These are phyloP conservation scores for Handroanthus guayacan DNA, from an alignment of 257 asterid species.

Conservation along the genomic window DNA sequence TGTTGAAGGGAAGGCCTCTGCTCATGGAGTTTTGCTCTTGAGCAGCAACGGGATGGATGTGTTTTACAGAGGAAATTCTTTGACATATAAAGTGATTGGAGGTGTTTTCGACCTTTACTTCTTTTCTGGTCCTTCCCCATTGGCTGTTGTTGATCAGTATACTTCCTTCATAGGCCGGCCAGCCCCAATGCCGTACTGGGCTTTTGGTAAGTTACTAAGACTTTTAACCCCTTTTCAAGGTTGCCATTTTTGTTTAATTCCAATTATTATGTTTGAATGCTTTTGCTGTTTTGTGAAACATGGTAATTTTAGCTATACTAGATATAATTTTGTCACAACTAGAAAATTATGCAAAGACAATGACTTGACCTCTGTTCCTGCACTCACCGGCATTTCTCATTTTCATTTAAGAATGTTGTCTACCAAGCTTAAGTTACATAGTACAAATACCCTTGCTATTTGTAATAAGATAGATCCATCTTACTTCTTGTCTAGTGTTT, in stretches of 20 bases:
- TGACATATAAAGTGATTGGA: conserved; percentile 85
- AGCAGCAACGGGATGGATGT: conserved; percentile 93
- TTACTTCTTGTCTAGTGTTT: too few species aligned
- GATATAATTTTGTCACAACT: too few species aligned
- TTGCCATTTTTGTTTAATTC: not conserved
- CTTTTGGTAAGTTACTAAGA: conserved; percentile 58
- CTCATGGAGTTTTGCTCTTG: conserved; percentile 78
- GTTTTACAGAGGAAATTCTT: conserved; percentile 66
- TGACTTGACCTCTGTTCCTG: not conserved
- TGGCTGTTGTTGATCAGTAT: conserved; percentile 85
- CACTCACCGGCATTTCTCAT: not conserved
- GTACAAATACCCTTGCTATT: not conserved
- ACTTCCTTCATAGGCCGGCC: conserved; percentile 78
- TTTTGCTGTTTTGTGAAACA: not conserved
- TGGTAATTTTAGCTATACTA: not conserved
- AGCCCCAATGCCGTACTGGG: conserved; percentile 93
- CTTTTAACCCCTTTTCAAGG: not conserved
- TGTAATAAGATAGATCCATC: too few species aligned
- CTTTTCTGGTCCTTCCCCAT: conserved; percentile 77
- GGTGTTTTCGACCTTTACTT: conserved; percentile 83
- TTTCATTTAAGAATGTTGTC: not conserved
- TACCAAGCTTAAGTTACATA: too few species aligned
- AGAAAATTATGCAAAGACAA: conserved; percentile 1
- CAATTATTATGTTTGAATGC: not conserved
- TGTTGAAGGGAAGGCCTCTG: conserved; percentile 51